Base-by-base conservation (phyloP, 805 yeast genomes). In the Wickerhamiella sorbophila region DNA sequence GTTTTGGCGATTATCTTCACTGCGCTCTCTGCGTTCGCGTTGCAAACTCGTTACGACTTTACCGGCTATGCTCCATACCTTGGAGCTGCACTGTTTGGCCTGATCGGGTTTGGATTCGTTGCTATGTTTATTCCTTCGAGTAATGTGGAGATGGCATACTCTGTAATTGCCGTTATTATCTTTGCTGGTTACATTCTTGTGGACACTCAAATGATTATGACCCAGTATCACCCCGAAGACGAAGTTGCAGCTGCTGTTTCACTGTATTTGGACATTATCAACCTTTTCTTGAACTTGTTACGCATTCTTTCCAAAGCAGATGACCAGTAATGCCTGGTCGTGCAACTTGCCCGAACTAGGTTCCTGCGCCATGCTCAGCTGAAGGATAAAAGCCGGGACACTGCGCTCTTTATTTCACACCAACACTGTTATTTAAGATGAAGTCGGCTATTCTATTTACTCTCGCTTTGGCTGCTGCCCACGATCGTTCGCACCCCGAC, bases 151-250 rank as follows among this genome's bases (percentile, higher is more conserved):
- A 57, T 79, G 48, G 61, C 76, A 3, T 84, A 80, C 62, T 73
- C 86, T 26, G 73, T 75, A 47, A 56, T 78, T 35, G 94, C 91
- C 19, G 91, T 93, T 4, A 53, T 79, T 33, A 61, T 85, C 2
- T 85, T 85, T 60, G 66, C 78, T 12, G 72, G 75, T 4, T 84
- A 79, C 55, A 70, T 86, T 44, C 61, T 85, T 39, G 73, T 83
- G 36, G 95, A 85, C 58, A 85, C 94, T 17, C 94, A 85, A 60
- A 58, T 74, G 51, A 73, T 85, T 43, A 70, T 85, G 75, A 75
- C 79, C 55, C 75, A 74, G 43, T 75, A 68, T 51, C 79, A 77
- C 53, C 77, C 85, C 34, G 95, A 85, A 51, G 94, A 86, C 51
- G 94, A 83, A 54, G 71, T 85, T n/a, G 70, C 75, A 32, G 88